phyloP scores from a whole-genome alignment of 441 rosid genomes.

The Pelargonium cotyledonis region DNA sequence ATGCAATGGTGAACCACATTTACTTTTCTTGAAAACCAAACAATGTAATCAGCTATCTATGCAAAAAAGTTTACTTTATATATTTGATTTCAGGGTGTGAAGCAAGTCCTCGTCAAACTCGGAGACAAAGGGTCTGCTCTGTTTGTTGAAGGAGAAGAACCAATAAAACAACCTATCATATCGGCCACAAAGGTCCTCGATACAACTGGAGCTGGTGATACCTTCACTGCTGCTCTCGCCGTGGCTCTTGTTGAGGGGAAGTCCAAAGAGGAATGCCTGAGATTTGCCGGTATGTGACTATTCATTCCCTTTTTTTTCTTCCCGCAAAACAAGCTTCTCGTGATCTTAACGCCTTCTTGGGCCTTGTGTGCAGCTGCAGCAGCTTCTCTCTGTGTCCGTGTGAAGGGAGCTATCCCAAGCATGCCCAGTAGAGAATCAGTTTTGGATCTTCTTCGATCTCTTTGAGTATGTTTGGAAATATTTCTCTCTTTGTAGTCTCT shows the following conservation, averaged over 20 bases:
- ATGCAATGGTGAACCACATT: slow-evolving; percentile 51
- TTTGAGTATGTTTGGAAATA: slow-evolving; percentile 12
- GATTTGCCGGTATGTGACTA: slow-evolving; percentile 90
- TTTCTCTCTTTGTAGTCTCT: not conserved
- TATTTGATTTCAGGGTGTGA: slow-evolving; percentile 54
- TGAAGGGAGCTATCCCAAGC: slow-evolving; percentile 89
- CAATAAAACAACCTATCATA: slow-evolving; percentile 63
- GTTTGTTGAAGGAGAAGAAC: slow-evolving; percentile 60
- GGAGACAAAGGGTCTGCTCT: slow-evolving; percentile 79
- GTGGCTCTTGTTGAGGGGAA: slow-evolving; percentile 85
- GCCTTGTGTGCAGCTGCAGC: slow-evolving; percentile 70
- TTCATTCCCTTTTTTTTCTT: slow-evolving; percentile 10
- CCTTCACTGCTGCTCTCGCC: slow-evolving; percentile 88
- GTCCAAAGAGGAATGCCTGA: slow-evolving; percentile 57
- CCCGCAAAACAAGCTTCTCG: not conserved
- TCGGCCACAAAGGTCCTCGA: slow-evolving; percentile 62
- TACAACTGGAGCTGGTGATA: slow-evolving; percentile 97
- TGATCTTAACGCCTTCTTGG: not conserved
- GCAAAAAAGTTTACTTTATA: not conserved
- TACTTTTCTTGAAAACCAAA: not conserved
- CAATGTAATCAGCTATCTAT: not conserved
- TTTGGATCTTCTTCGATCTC: slow-evolving; percentile 43
- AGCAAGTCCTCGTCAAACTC: slow-evolving; percentile 77
- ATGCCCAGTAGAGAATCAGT: slow-evolving; percentile 76
- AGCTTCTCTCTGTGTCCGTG: slow-evolving; percentile 90